Conservation (phyloP, 139 green algal genomes). For the Chlorella sp. region DNA sequence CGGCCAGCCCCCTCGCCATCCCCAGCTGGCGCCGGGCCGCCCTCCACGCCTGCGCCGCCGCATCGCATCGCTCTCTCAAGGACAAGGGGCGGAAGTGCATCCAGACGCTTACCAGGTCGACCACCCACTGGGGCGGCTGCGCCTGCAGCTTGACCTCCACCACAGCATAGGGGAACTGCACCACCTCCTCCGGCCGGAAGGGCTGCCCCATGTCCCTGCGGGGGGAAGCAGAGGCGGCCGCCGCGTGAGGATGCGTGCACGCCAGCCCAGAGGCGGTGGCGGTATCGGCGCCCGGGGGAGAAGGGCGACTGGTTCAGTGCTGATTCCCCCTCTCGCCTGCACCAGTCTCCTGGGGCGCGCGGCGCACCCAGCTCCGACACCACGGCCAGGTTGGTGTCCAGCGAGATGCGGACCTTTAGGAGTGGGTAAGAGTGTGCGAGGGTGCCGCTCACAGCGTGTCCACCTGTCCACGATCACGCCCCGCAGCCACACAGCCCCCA, state of each 20-base stretch:
- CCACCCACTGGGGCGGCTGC: constrained; percentile 53
- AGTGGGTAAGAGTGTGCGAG: too few relatives aligned
- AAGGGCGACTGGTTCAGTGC: neutral
- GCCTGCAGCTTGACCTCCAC: constrained; percentile 89
- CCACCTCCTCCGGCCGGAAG: constrained; percentile 30
- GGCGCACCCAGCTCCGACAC: constrained; percentile 42
- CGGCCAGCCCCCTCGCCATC: neutral
- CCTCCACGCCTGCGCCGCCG: neutral
- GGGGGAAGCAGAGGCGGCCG: neutral
- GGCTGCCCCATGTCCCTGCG: constrained; percentile 26
- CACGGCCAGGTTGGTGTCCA: constrained; percentile 73
- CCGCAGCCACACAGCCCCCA: neutral
- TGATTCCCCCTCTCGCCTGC: constrained; percentile 7
- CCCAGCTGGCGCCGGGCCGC: neutral
- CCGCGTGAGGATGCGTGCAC: too few relatives aligned
- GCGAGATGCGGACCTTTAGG: constrained; percentile 66
- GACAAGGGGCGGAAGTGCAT: neutral
- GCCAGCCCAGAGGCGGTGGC: too few relatives aligned
- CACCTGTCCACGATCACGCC: too few relatives aligned
- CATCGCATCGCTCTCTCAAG: neutral
- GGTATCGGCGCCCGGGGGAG: too few relatives aligned
- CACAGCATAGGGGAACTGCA: constrained; percentile 81
- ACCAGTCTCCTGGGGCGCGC: constrained; percentile 45
- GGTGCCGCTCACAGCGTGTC: too few relatives aligned
- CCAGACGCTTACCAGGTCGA: constrained; percentile 29